Evolutionary conservation across 345 rosid genomes (phyloP), one percentile per base, ranked within the genome.

Genomic region (Citropsis articulata): DNA sequence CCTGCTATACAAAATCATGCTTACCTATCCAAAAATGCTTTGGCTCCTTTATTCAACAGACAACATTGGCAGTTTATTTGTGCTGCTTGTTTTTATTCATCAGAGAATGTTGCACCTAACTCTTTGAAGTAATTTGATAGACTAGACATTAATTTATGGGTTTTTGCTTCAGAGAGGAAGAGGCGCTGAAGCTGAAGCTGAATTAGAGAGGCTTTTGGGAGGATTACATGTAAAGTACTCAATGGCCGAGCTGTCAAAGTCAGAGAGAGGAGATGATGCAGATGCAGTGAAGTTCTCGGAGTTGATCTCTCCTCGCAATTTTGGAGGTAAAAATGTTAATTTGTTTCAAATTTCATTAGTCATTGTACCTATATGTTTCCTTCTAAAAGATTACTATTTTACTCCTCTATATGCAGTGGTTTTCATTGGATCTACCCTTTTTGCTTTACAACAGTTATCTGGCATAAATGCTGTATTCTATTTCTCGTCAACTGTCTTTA

Each of bases 381-480:
- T 62, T 83, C 79, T 81, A 80, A 80, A 76, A 80, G 73, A 84
- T 80, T 75, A 65, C 80, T 66, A 69, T 79, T 81, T 80, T 75
- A 85, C 75, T 84, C 83, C 83, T 84, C 79, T 53, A 75, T 89
- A 84, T 89, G 98, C 99, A 95, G 99, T 95, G 93, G 84, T 95
- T 91, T 95, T 86, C 89, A 88, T 91, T 87, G 98, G 98, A 78
- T 90, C 96, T 87, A 70, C 88, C 84, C 96, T 95, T 89, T 93
- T 88, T 89, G 97, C 92, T 87, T 89, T 95, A 85, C 99, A 95
- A 89, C 98, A 95, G 88, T 90, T 95, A 79, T 95, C 98, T 61
- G 98, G 99, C 78, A 93, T 92, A 89, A 95, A 95, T 82, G 95
- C 97, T 71, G 90, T 95, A 73, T 95, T 95, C 90, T 95, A 92